Evolutionary conservation across 2,329 filamentous ascomycete genomes (phyloP).

Genomic region (Colletotrichum costaricense): DNA sequence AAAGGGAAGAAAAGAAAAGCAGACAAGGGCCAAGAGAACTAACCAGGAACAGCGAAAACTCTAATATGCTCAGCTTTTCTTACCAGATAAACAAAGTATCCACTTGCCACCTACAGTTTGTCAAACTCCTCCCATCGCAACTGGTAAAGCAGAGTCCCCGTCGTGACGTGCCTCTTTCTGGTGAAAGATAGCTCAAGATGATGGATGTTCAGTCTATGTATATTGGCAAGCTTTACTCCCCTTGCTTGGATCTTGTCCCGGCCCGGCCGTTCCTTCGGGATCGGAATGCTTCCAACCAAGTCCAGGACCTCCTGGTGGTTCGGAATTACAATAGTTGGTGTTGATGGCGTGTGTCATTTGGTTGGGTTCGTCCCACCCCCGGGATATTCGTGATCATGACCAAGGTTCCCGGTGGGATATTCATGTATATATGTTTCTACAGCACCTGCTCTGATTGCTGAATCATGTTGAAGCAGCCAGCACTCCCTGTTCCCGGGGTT

Average conservation of each 20-base stretch:
- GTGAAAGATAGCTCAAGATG: background rate
- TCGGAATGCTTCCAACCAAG: background rate
- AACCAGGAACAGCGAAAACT: background rate
- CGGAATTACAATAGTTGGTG: background rate
- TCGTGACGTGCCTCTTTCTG: too few species aligned
- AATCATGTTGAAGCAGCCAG: background rate
- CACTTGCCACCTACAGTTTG: background rate
- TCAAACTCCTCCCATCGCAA: background rate
- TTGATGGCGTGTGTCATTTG: background rate
- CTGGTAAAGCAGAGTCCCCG: background rate
- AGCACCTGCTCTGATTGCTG: background rate
- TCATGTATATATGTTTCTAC: background rate
- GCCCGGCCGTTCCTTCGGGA: conserved; percentile 4
- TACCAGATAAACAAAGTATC: background rate
- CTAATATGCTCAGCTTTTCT: background rate
- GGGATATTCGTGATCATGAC: background rate
- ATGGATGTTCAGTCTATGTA: background rate
- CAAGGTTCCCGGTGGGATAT: background rate
- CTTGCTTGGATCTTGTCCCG: background rate
- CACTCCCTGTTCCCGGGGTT: background rate
- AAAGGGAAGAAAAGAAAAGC: background rate
- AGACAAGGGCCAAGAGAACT: background rate
- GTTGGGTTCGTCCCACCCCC: background rate
- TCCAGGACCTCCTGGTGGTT: background rate
- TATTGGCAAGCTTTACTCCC: conserved; percentile 13